A percentile compares a stretch with the other conserved stretches of the same genome.
Conservation (phyloP, 768 basidiomycete species). For the Jaapia argillacea region DNA sequence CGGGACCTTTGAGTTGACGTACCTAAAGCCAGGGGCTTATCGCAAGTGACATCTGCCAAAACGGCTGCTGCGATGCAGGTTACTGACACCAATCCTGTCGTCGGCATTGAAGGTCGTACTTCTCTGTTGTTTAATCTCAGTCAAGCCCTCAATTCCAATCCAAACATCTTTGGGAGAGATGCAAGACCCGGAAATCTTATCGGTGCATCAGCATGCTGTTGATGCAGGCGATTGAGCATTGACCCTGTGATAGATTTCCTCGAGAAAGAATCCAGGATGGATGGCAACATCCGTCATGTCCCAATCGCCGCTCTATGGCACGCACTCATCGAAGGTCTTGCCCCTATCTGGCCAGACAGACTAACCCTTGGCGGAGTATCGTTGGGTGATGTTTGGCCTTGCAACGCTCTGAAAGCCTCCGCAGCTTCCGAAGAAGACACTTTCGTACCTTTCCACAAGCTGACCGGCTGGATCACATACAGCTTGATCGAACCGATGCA, state of each 20-base stretch:
- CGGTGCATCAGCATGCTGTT: constrained; percentile 30
- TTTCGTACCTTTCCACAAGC: constrained; percentile 91
- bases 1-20: background rate
- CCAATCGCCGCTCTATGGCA: constrained; percentile 76
- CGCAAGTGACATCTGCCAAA: constrained; percentile 46
- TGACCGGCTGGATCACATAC: constrained; percentile 91
- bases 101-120: constrained; percentile 82
- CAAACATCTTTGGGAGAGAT: constrained; percentile 62
- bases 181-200: constrained; percentile 78
- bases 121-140: constrained; percentile 66
- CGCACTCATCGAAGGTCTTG: constrained; percentile 71
- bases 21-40: constrained; percentile 58
- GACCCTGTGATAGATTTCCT: constrained; percentile 48
- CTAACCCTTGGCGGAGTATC: constrained; percentile 53
- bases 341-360: constrained; percentile 85
- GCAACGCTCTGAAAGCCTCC: constrained; percentile 34
- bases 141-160: constrained; percentile 53
- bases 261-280: constrained; percentile 37
- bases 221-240: no score
- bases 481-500: constrained; percentile 80
- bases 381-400: constrained; percentile 94
- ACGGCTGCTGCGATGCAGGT: constrained; percentile 76
- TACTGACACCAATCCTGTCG: constrained; percentile 67
- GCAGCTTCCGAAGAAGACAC: constrained; percentile 44
- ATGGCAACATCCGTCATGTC: constrained; percentile 34